A percentile compares a stretch with the other conserved stretches of the same genome.
Conservation (phyloP, 2,329 filamentous ascomycete genomes). For the Colletotrichum gloeosporioides region DNA sequence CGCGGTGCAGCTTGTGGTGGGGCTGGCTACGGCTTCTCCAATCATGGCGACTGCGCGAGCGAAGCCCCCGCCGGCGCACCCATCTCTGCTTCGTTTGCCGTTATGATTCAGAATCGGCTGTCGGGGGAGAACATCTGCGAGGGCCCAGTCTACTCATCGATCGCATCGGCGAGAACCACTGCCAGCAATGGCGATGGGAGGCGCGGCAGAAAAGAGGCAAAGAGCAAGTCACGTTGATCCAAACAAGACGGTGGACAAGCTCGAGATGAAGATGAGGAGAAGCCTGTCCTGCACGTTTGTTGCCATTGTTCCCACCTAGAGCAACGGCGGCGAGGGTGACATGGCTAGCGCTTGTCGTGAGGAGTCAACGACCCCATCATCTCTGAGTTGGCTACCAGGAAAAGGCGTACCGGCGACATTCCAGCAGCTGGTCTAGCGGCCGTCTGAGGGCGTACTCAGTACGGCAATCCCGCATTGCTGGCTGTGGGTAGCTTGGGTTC, state of each 20-base stretch:
- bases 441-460: background rate
- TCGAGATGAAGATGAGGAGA: background rate
- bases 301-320: conserved; percentile 5
- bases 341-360: conserved; percentile 6
- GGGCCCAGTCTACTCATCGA: background rate
- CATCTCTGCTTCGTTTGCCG: conserved; percentile 7
- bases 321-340: conserved; percentile 3
- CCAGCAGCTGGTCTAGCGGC: background rate
- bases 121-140: background rate
- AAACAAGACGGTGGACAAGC: background rate
- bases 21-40: conserved; percentile 6
- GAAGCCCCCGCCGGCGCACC: background rate
- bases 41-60: conserved; percentile 7
- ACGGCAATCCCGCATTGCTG: conserved; percentile 1
- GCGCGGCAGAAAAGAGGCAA: background rate
- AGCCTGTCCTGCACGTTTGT: background rate
- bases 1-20: background rate
- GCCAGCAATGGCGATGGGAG: background rate
- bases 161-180: background rate
- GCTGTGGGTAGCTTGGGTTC: conserved; percentile 17
- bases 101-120: conserved; percentile 11
- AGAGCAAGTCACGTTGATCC: background rate
- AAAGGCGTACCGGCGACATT: background rate
- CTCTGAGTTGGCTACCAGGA: background rate
- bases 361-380: background rate